Percentiles rank a stretch among this genome's conserved stretches.
These are phyloP conservation scores for Apiospora malaysiana DNA, from an alignment of 2,329 filamentous ascomycete genomes.

Conservation along the genomic window DNA sequence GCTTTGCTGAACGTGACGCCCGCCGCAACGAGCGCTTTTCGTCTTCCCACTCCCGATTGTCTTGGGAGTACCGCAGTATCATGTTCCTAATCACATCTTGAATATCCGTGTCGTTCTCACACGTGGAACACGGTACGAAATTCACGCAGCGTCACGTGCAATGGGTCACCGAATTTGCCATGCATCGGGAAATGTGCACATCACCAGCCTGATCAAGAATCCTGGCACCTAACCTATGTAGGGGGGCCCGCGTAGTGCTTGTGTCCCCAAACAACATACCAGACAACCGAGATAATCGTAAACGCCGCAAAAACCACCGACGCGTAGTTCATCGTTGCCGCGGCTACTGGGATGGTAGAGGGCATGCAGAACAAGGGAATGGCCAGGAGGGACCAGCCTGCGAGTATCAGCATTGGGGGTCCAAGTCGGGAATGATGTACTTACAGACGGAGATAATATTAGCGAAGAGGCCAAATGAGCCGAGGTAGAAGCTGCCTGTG, in stretches of 20 bases:
- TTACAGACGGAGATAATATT: slow-evolving; percentile 70
- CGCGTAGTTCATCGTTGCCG: slow-evolving; percentile 72
- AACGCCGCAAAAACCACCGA: slow-evolving; percentile 76
- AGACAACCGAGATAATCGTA: slow-evolving; percentile 62
- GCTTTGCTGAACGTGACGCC: neutral
- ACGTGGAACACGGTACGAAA: neutral
- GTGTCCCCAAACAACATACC: slow-evolving; percentile 74
- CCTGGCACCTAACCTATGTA: slow-evolving; percentile 15
- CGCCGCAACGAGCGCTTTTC: neutral
- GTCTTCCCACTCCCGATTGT: neutral
- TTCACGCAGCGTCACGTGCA: slow-evolving; percentile 5
- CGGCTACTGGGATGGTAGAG: slow-evolving; percentile 59
- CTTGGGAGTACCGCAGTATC: neutral
- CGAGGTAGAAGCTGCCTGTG: slow-evolving; percentile 65
- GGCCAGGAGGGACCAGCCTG: slow-evolving; percentile 70
- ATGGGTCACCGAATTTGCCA: slow-evolving; percentile 13
- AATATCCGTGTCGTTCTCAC: neutral
- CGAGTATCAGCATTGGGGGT: slow-evolving; percentile 35
- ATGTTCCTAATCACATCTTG: slow-evolving; percentile 9
- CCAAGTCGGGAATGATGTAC: slow-evolving; percentile 34
- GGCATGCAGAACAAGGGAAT: slow-evolving; percentile 80
- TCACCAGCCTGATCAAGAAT: slow-evolving; percentile 17
- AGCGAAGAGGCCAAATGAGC: slow-evolving; percentile 62
- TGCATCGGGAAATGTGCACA: slow-evolving; percentile 3
- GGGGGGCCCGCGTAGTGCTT: slow-evolving; percentile 66